Conservation (phyloP, 1,139 yeast genomes). For the Groenewaldozyma sp. region DNA sequence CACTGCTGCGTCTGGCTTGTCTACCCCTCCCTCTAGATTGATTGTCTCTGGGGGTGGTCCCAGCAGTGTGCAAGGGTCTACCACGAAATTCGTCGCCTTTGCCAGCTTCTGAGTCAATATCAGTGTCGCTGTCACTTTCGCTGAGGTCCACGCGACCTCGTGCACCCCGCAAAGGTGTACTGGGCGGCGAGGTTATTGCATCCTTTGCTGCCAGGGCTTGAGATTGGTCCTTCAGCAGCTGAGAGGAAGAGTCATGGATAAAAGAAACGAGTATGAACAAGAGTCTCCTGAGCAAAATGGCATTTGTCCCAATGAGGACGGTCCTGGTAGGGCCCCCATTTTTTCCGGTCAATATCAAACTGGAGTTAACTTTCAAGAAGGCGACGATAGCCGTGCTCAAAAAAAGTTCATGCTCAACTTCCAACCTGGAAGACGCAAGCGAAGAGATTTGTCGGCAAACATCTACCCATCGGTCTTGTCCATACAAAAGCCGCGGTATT, state of each 20-base stretch:
- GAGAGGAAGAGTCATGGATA: conserved; percentile 13
- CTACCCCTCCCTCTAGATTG: conserved; percentile 1
- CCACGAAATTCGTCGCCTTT: background rate
- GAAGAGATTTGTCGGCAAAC: conserved; percentile 16
- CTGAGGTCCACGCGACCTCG: background rate
- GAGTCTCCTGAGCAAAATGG: conserved; percentile 18
- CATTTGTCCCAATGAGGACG: conserved; percentile 19
- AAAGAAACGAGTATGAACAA: conserved; percentile 21
- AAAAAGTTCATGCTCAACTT: conserved; percentile 12
- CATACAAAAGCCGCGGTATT: conserved; percentile 26
- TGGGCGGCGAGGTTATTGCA: background rate
- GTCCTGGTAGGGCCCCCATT: conserved; percentile 16
- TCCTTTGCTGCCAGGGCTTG: background rate
- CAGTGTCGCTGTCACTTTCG: background rate
- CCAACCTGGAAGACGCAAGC: conserved; percentile 12
- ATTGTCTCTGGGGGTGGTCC: no score
- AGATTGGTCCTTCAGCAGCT: background rate
- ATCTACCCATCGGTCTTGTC: conserved; percentile 23
- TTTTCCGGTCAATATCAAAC: conserved; percentile 4
- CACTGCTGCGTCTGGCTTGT: no score
- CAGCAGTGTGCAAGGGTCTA: background rate
- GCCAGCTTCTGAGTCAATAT: background rate
- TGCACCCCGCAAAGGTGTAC: background rate
- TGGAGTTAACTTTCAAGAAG: conserved; percentile 14
- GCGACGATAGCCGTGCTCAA: conserved; percentile 16